Evolutionary conservation across 163 green algal species (phyloP), one percentile per base, ranked within the genome.

Genomic region (Scenedesmus sp.): DNA sequence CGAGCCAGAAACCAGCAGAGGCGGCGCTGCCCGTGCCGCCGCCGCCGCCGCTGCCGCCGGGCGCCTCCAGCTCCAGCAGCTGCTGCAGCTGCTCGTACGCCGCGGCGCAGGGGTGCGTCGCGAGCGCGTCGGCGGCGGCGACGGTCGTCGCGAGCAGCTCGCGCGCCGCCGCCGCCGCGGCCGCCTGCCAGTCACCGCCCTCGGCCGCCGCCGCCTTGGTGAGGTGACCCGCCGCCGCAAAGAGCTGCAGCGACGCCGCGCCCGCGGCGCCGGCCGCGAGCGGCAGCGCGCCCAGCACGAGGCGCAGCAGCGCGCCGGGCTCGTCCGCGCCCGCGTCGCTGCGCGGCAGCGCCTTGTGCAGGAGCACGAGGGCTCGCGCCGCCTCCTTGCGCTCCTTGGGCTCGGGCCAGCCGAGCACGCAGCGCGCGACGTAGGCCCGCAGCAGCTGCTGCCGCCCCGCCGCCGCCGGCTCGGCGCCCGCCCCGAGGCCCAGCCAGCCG

Each of bases 401-500:
- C 15, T 70, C 72, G 3, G 72, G 57, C 72, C 72, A 80, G 47
- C 72, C 62, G 26, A 80, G 29, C 33, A 62, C 72, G 60, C 72
- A 80, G 28, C 45, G 31, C 0, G 4, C 4, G 1, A 72, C 26
- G 47, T 72, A 80, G n/a, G 22, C 48, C 5, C 33, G 29, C 45
- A 80, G n/a, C 60, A 67, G 54, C 69, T 48, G 53, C 51, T 58
- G 15, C 50, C 50, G 48, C 48, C 7, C 29, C 22, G 50, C 5
- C 3, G 20, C 20, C n/a, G 53, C 22, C 53, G 53, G 4, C 3
- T 9, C 15, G 15, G 20, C 26, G 33, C 6, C 15, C 20, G 53
- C 53, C 9, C 20, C 14, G 20, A 60, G 14, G 50, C 50, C 50
- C 5, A 60, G 28, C 20, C 50, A 60, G 10, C 20, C 24, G 5